Evolutionary conservation across 441 rosid genomes (phyloP).

Genomic region (Eugenia klotzschiana): DNA sequence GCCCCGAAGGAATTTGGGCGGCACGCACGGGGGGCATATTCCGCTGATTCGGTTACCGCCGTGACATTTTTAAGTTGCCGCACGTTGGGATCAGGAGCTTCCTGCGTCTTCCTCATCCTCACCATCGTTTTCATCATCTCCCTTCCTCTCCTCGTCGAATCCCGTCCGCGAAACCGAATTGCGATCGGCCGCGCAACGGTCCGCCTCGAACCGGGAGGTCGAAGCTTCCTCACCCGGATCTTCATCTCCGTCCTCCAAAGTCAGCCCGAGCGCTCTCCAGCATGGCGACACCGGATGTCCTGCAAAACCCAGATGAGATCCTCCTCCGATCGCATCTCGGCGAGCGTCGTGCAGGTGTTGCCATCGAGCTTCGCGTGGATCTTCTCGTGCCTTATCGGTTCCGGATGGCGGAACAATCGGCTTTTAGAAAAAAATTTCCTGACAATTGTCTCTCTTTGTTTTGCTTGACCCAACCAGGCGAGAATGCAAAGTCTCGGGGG

Average conservation of each 20-base stretch:
- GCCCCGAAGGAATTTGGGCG: background rate
- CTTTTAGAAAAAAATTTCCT: background rate
- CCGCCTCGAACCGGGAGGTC: background rate
- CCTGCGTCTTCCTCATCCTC: background rate
- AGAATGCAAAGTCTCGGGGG: constrained; percentile 32
- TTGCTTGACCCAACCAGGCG: constrained; percentile 26
- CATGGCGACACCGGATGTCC: constrained; percentile 58
- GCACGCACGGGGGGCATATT: background rate
- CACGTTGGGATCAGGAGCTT: background rate
- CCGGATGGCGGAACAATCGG: background rate
- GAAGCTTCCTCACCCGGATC: background rate
- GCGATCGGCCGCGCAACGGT: background rate
- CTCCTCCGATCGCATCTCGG: constrained; percentile 23
- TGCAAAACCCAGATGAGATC: constrained; percentile 36
- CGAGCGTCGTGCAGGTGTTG: constrained; percentile 7
- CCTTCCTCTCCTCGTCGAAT: background rate
- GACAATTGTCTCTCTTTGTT: background rate
- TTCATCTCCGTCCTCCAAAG: background rate
- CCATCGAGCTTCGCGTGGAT: background rate
- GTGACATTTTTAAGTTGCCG: background rate
- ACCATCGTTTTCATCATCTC: background rate
- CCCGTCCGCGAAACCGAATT: background rate
- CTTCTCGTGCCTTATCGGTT: background rate
- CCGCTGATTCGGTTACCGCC: background rate
- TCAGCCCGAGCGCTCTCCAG: background rate